A percentile compares a stretch with the other conserved stretches of the same genome.
Conservation (phyloP, 805 yeast genomes). For the Yamadazyma sp. region DNA sequence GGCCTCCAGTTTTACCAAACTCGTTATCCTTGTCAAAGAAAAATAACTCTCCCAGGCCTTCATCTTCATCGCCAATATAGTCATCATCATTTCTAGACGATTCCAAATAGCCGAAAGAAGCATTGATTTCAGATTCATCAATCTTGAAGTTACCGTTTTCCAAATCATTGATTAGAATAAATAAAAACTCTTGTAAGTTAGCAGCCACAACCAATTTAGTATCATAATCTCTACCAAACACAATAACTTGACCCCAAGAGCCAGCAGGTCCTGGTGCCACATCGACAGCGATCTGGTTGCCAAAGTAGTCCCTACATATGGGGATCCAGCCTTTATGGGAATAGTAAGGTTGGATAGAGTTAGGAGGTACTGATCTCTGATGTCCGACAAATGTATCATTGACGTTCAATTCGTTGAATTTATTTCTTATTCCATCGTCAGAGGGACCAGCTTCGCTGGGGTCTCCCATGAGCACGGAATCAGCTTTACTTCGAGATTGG, state of each 20-base stretch:
- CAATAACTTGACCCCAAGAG: conserved; percentile 43
- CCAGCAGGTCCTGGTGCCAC: conserved; percentile 40
- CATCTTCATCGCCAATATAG: conserved; percentile 46
- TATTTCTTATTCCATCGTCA: conserved; percentile 17
- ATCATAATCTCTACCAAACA: conserved; percentile 46
- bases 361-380: conserved; percentile 40
- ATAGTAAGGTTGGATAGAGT: conserved; percentile 36
- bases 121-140: conserved; percentile 35
- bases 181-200: conserved; percentile 40
- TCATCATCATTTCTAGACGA: conserved; percentile 37
- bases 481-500: conserved; percentile 20
- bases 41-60: conserved; percentile 42
- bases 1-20: conserved; percentile 28
- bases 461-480: conserved; percentile 8
- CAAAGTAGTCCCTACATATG: conserved; percentile 39
- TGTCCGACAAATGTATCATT: conserved; percentile 29
- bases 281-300: conserved; percentile 45
- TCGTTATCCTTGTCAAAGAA: conserved; percentile 39
- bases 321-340: conserved; percentile 44
- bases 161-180: conserved; percentile 37
- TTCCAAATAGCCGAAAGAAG: conserved; percentile 36
- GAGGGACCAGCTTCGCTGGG: conserved; percentile 16
- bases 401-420: conserved; percentile 10
- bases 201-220: conserved; percentile 42
- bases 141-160: conserved; percentile 43